Conservation (phyloP, 345 rosid genomes). For the Sonneratia caseolaris region DNA sequence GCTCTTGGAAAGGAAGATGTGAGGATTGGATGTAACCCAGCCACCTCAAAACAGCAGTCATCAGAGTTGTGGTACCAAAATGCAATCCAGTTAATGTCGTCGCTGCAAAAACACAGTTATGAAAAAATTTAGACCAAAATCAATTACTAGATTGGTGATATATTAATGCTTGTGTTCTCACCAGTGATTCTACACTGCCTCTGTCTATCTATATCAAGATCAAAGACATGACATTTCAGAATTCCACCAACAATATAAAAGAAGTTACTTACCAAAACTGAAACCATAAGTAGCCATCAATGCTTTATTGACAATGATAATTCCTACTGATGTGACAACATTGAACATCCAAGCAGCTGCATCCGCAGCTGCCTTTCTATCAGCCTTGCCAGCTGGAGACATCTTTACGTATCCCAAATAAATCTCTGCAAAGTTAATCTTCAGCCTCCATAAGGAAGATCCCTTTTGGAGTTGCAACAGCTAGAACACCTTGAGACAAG, state of each 20-base stretch:
- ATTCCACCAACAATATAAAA: neutral
- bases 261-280: constrained; percentile 60
- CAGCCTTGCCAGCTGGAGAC: constrained; percentile 60
- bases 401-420: constrained; percentile 7
- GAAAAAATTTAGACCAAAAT: neutral
- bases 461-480: neutral
- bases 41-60: constrained; percentile 69
- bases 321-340: constrained; percentile 94
- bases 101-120: constrained; percentile 39
- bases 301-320: constrained; percentile 60
- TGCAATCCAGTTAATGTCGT: constrained; percentile 94
- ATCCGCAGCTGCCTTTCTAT: constrained; percentile 75
- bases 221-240: neutral
- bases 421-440: neutral
- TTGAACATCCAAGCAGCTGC: constrained; percentile 97
- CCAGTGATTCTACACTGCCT: neutral
- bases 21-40: constrained; percentile 89
- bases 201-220: neutral
- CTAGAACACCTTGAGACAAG: neutral
- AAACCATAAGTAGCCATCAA: constrained; percentile 96
- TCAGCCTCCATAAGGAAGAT: constrained; percentile 8
- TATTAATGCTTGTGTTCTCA: neutral
- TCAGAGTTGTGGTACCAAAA: constrained; percentile 75
- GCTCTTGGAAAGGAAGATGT: constrained; percentile 75
- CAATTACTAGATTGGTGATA: neutral